Percentiles rank a stretch among this genome's conserved stretches.
phyloP scores from a whole-genome alignment of 257 asterid species.

The Haberlea rhodopensis region DNA sequence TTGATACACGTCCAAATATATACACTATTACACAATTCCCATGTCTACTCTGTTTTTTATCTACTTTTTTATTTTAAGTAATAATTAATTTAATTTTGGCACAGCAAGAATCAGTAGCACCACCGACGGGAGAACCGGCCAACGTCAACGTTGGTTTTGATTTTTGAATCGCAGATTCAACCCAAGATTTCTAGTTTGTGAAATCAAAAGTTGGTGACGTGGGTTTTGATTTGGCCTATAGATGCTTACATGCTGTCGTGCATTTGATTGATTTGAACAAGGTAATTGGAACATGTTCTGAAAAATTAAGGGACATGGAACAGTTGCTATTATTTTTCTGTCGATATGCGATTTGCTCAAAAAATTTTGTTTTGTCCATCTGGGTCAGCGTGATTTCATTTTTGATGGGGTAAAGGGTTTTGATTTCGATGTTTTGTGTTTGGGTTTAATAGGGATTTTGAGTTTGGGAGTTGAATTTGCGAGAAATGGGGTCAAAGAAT shows the following conservation, averaged over 20 bases:
- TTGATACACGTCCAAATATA: conserved; percentile 29
- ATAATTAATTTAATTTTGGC: conserved; percentile 25
- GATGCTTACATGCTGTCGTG: conserved; percentile 62
- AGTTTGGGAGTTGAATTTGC: conserved; percentile 27
- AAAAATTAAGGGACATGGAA: conserved; percentile 18
- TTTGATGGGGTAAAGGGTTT: conserved; percentile 49
- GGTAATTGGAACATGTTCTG: conserved; percentile 34
- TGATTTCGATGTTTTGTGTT: conserved; percentile 31
- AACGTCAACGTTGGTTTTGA: conserved; percentile 31
- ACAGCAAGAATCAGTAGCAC: conserved; percentile 27
- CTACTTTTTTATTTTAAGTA: conserved; percentile 15
- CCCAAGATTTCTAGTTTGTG: conserved; percentile 24
- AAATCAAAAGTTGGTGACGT: conserved; percentile 23
- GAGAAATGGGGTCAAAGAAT: conserved; percentile 72
- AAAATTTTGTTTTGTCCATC: conserved; percentile 37
- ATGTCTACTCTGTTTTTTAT: conserved; percentile 5
- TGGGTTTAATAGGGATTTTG: conserved; percentile 34
- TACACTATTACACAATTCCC: conserved; percentile 15
- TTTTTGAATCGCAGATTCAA: conserved; percentile 33
- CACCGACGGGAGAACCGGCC: conserved; percentile 34
- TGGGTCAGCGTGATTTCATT: conserved; percentile 37
- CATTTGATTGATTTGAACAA: conserved; percentile 38
- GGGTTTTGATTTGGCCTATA: conserved; percentile 28
- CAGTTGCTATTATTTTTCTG: conserved; percentile 20
- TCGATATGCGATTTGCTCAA: conserved; percentile 18